These are phyloP conservation scores for Sugiyamaella sp. DNA, from an alignment of 1,139 yeast genomes.

Conservation along the genomic window DNA sequence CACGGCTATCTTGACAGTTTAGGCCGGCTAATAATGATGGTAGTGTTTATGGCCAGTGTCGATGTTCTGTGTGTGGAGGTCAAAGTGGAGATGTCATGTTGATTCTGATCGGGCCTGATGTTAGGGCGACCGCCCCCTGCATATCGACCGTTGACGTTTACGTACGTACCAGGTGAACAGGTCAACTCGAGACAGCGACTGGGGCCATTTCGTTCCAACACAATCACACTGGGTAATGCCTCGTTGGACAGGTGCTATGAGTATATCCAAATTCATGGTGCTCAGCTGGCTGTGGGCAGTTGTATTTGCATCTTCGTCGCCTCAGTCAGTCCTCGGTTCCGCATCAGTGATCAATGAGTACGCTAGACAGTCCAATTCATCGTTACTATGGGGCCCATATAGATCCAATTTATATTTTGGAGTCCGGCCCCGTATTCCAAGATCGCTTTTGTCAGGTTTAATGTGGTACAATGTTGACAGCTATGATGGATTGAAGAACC, in stretches of 20 bases:
- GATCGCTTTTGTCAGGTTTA: constrained; percentile 76
- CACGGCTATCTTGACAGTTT: too few species aligned
- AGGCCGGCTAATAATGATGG: too few species aligned
- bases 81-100: neutral
- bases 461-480: constrained; percentile 84
- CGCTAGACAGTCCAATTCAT: constrained; percentile 44
- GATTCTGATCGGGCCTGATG: neutral
- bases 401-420: constrained; percentile 87
- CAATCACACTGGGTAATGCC: neutral
- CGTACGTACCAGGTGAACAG: too few species aligned
- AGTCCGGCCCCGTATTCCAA: constrained; percentile 71
- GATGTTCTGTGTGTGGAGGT: neutral
- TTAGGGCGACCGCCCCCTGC: neutral
- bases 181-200: too few species aligned
- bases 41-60: neutral
- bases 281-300: neutral
- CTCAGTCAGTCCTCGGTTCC: constrained; percentile 1
- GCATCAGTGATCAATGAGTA: constrained; percentile 31
- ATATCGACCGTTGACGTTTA: neutral
- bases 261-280: neutral
- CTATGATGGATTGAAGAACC: constrained; percentile 55
- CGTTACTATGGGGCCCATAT: constrained; percentile 89
- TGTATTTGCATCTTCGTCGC: constrained; percentile 4
- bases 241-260: neutral
- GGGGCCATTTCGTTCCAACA: neutral